Percentiles rank a stretch among this genome's conserved stretches.
Evolutionary conservation across 2,329 filamentous ascomycete genomes (phyloP).

Genomic region (Bipolaris cookei): DNA sequence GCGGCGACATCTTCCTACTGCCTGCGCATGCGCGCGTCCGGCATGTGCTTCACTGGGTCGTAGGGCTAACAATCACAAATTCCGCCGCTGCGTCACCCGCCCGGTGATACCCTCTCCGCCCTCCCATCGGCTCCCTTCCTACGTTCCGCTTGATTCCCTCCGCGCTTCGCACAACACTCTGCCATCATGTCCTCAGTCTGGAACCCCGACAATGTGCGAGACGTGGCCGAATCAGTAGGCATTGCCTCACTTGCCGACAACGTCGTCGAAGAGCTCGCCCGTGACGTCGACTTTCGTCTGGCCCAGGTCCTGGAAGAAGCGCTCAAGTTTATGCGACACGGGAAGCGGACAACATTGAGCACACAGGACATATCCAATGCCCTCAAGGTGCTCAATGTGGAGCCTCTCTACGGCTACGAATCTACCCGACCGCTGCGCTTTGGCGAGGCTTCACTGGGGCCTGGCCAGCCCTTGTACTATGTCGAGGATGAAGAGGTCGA

Average conservation of each 20-base stretch:
- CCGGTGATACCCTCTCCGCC: conserved; percentile 35
- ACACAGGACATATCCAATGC: conserved; percentile 91
- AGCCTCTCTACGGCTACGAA: conserved; percentile 96
- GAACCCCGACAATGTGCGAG: conserved; percentile 94
- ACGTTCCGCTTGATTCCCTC: conserved; percentile 20
- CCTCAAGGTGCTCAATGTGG: conserved; percentile 83
- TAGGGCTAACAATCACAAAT: conserved; percentile 43
- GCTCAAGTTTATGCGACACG: conserved; percentile 93
- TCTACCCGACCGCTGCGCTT: conserved; percentile 87
- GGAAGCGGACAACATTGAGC: conserved; percentile 82
- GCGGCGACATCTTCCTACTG: conserved; percentile 11
- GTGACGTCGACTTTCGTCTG: conserved; percentile 94
- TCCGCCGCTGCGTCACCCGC: conserved; percentile 35
- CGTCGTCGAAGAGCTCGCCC: conserved; percentile 82
- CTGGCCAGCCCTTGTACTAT: conserved; percentile 93
- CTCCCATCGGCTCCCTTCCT: conserved; percentile 23
- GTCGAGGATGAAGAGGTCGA: conserved; percentile 98
- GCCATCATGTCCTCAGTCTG: conserved; percentile 67
- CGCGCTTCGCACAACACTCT: conserved; percentile 17
- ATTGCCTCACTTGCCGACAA: conserved; percentile 83
- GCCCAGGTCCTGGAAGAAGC: conserved; percentile 93
- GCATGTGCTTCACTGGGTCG: conserved; percentile 36
- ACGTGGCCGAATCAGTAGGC: conserved; percentile 95
- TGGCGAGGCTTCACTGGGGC: conserved; percentile 90
- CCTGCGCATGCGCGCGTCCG: conserved; percentile 36